Percentiles rank a stretch among this genome's conserved stretches.
Evolutionary conservation across 2,329 filamentous ascomycete genomes (phyloP).

Genomic region (Pyricularia sp.): DNA sequence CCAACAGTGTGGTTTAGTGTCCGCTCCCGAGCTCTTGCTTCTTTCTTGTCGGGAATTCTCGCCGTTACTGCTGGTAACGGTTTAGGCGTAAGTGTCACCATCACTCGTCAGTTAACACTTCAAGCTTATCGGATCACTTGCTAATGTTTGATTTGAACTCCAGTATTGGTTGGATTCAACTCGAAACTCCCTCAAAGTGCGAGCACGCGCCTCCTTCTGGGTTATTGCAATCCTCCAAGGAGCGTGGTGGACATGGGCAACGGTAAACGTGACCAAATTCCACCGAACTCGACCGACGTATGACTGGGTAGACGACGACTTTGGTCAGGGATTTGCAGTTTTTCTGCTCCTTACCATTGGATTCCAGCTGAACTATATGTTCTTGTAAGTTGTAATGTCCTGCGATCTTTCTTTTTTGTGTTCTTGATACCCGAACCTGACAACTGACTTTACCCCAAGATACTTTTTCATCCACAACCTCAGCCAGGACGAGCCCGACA

Average conservation of each 20-base stretch:
- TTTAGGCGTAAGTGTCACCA: not conserved
- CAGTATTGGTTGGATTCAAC: not conserved
- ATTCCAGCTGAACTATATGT: not conserved
- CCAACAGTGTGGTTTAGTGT: not conserved
- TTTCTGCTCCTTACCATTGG: not conserved
- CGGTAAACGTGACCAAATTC: not conserved
- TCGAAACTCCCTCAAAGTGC: not conserved
- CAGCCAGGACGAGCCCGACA: slow-evolving; percentile 49
- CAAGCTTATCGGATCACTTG: too few species aligned
- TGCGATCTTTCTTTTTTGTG: too few species aligned
- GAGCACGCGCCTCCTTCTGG: not conserved
- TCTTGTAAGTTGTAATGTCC: not conserved
- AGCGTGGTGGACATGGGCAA: not conserved
- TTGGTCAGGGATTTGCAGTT: not conserved
- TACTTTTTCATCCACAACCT: slow-evolving; percentile 54
- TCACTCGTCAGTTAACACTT: too few species aligned
- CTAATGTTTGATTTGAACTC: too few species aligned
- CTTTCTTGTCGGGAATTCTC: not conserved
- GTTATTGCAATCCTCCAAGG: not conserved
- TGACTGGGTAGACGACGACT: not conserved
- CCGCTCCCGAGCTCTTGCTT: not conserved
- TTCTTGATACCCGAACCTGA: too few species aligned
- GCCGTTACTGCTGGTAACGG: not conserved
- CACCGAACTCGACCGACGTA: not conserved
- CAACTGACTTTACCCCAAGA: not conserved